Conservation (phyloP, 139 green algal species). For the Coelastrella sp. region DNA sequence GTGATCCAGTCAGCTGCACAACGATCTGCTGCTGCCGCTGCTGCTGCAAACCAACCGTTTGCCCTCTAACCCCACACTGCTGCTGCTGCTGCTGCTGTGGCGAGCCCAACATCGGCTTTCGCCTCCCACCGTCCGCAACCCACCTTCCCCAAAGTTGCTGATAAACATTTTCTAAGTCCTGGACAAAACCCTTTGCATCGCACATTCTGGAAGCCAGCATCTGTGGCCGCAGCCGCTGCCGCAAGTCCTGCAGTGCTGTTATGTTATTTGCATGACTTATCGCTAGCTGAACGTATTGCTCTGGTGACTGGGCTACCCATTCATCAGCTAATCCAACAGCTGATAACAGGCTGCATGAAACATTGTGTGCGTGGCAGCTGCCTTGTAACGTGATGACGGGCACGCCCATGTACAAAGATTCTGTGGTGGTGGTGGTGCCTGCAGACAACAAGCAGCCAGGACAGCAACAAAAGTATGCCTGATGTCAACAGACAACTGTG, state of each 20-base stretch:
- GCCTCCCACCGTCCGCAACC: slow-evolving; percentile 32
- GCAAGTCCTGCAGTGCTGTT: slow-evolving; percentile 69
- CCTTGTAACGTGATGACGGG: slow-evolving; percentile 91
- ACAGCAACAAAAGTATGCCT: too few relatives aligned
- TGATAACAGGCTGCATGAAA: slow-evolving; percentile 89
- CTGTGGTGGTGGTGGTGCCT: slow-evolving; percentile 98
- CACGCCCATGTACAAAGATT: slow-evolving; percentile 97
- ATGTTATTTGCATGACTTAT: slow-evolving; percentile 71
- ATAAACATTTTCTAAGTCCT: slow-evolving; percentile 84
- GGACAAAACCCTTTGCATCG: slow-evolving; percentile 81
- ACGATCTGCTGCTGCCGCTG: neutral
- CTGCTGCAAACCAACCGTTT: neutral
- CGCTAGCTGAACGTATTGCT: slow-evolving; percentile 89
- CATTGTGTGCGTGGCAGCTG: slow-evolving; percentile 96
- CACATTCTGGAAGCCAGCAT: slow-evolving; percentile 91
- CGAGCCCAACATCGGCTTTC: neutral
- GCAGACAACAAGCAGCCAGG: neutral
- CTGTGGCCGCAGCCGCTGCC: slow-evolving; percentile 73
- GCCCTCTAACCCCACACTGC: neutral
- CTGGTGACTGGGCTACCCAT: slow-evolving; percentile 83
- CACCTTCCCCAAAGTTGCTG: slow-evolving; percentile 76
- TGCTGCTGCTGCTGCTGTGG: slow-evolving; percentile 22
- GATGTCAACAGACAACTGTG: too few relatives aligned
- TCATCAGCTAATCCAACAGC: slow-evolving; percentile 78
- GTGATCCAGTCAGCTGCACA: neutral